Evolutionary conservation across 2,329 filamentous ascomycete genomes (phyloP).

Genomic region (Uncinocarpus reesii): DNA sequence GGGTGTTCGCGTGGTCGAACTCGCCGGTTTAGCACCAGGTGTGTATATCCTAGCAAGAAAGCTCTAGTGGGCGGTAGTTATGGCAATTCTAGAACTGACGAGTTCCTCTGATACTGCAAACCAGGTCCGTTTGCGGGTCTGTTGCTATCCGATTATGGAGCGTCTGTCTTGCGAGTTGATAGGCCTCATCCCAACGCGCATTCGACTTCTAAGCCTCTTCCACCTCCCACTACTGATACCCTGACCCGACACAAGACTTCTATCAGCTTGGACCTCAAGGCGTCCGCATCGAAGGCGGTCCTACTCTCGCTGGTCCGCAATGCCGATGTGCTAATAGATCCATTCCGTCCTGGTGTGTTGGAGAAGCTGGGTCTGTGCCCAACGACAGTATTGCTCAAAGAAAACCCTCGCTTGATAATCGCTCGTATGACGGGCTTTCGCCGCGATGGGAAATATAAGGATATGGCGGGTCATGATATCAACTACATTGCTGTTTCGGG

Average conservation of each 20-base stretch:
- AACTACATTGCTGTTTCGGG: slow-evolving; percentile 90
- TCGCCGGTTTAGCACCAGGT: slow-evolving; percentile 25
- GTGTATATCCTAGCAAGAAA: no score
- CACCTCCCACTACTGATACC: slow-evolving; percentile 54
- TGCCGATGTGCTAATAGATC: slow-evolving; percentile 79
- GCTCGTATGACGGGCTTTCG: slow-evolving; percentile 84
- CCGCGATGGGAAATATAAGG: slow-evolving; percentile 69
- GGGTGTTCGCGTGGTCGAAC: slow-evolving; percentile 22
- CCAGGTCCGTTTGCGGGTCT: slow-evolving; percentile 79
- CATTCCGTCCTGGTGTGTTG: slow-evolving; percentile 81
- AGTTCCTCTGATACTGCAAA: neutral
- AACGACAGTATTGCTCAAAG: slow-evolving; percentile 48
- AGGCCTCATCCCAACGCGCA: slow-evolving; percentile 41
- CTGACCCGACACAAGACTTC: slow-evolving; percentile 74
- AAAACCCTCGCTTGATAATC: slow-evolving; percentile 69
- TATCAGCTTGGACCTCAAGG: slow-evolving; percentile 70
- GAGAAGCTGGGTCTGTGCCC: slow-evolving; percentile 75
- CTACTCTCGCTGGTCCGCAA: slow-evolving; percentile 53
- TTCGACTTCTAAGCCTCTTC: slow-evolving; percentile 26
- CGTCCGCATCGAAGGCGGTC: slow-evolving; percentile 51
- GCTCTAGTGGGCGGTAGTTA: no score
- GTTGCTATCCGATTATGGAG: slow-evolving; percentile 80
- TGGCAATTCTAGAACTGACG: no score
- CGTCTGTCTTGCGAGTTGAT: slow-evolving; percentile 78
- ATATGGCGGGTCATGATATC: slow-evolving; percentile 92